Base-by-base conservation (phyloP, 768 basidiomycete species). In the Suillus tomentosus region DNA sequence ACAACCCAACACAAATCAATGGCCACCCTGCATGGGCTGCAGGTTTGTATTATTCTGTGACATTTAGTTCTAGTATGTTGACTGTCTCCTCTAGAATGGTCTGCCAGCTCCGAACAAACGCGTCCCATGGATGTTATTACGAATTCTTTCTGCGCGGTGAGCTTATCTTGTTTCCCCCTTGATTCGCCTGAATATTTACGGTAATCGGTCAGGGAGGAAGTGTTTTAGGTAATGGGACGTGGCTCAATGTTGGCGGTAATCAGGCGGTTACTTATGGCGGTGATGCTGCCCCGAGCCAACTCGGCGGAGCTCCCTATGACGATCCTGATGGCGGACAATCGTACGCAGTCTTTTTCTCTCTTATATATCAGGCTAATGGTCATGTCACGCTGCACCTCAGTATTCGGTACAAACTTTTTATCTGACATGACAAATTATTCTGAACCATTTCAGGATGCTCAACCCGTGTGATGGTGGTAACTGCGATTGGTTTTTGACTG, bases 141-240 rank as follows among this genome's bases (percentile, higher is more conserved):
- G 17, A 95, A 96, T 73, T 77, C 88, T 0, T 95, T 95, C 78
- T 95, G 92, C 73, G 92, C 93, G 3, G 90, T 89, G 68, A 72
- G 87, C 61, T 50, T 61, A 24, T 65, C 50, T 3, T 47, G 42
- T 14, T 7, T 5, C 13, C 31, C 31, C 10, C 48, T 31, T 36
- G 34, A 42, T 43, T n/a, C 27, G 27, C 55, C 31, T 53, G 11
- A 37, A 14, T 65, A 45, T 54, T 22, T 17, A 34, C 31, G 17
- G 27, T 22, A 50, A 42, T 37, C 22, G 6, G 10, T 39, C 42
- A 76, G 73, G 77, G 78, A 3, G 79, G 78, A 11, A 69, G 66
- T 57, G 87, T 88, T 1, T 77, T 92, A 61, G 91, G 87, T 0
- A 90, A 94, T 73, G 92, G 92, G 17, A 90, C 89, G 3, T 94